Evolutionary conservation across 768 basidiomycete genomes (phyloP).

Genomic region (Pulveroboletus sp.): DNA sequence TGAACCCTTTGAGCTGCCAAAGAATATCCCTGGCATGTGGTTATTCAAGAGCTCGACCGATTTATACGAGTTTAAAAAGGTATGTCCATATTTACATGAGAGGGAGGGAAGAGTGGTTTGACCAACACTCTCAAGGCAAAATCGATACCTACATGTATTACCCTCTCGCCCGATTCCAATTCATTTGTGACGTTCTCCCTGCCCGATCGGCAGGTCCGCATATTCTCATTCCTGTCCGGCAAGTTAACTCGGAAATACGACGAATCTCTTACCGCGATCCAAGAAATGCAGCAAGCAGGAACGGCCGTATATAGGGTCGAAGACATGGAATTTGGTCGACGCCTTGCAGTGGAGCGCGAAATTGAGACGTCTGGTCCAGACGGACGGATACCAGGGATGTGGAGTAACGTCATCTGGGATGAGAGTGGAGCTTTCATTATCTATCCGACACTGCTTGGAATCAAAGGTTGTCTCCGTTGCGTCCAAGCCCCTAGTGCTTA

Average conservation of each 20-base stretch:
- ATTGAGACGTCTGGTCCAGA: conserved; percentile 80
- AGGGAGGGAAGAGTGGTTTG: background rate
- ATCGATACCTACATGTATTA: conserved; percentile 87
- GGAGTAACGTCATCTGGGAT: conserved; percentile 95
- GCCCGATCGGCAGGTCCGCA: conserved; percentile 89
- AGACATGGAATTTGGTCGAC: conserved; percentile 98
- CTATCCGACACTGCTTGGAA: conserved; percentile 90
- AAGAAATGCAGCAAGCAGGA: conserved; percentile 99
- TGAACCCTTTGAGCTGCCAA: conserved; percentile 86
- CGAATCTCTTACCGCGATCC: conserved; percentile 87
- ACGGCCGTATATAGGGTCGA: conserved; percentile 90
- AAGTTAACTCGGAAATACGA: conserved; percentile 93
- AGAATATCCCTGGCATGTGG: conserved; percentile 79
- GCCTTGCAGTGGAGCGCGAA: conserved; percentile 91
- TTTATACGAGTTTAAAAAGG: conserved; percentile 98
- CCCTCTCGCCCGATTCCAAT: conserved; percentile 84
- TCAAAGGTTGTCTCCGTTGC: conserved; percentile 68
- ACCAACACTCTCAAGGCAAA: conserved; percentile 57
- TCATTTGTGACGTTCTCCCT: conserved; percentile 93
- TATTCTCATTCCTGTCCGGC: conserved; percentile 89
- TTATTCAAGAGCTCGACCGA: conserved; percentile 89
- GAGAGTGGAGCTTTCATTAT: conserved; percentile 94
- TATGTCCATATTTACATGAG: conserved; percentile 24
- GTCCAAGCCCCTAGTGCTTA: background rate
- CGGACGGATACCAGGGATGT: conserved; percentile 68